phyloP scores from a whole-genome alignment of 169 alveolate genomes.

The Plasmodium malariae region DNA sequence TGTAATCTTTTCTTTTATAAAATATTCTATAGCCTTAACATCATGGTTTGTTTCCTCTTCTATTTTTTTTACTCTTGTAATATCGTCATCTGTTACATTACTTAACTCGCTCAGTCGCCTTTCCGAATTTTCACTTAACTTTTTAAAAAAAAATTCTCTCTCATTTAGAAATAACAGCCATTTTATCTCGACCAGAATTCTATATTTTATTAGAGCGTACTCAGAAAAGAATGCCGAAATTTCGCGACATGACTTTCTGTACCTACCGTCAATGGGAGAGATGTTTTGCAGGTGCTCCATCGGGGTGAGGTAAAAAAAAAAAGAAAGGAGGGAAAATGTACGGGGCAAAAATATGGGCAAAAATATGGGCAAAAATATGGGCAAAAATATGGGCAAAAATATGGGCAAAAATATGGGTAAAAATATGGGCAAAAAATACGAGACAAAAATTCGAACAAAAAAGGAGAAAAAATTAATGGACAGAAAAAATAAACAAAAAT shows the following conservation, averaged over 20 bases:
- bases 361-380: too few relatives aligned
- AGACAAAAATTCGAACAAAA: too few relatives aligned
- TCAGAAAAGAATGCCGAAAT: constrained; percentile 89
- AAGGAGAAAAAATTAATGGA: too few relatives aligned
- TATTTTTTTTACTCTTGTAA: constrained; percentile 86
- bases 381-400: too few relatives aligned
- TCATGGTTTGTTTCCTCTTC: constrained; percentile 94
- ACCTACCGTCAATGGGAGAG: constrained; percentile 94
- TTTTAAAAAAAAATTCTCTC: constrained; percentile 81
- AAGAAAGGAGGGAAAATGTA: too few relatives aligned
- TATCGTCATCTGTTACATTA: constrained; percentile 83
- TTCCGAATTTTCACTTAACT: constrained; percentile 63
- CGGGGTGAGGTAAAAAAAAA: neutral
- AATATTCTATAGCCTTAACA: constrained; percentile 95
- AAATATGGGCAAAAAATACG: too few relatives aligned
- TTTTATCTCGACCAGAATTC: constrained; percentile 92
- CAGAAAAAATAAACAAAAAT: too few relatives aligned
- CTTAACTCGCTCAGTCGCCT: constrained; percentile 39
- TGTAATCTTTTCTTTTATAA: constrained; percentile 84
- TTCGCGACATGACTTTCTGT: constrained; percentile 80
- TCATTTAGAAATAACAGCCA: constrained; percentile 91
- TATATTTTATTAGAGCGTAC: constrained; percentile 90
- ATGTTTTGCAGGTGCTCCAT: constrained; percentile 73
- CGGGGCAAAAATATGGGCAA: too few relatives aligned
- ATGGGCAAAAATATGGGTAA: too few relatives aligned